Evolutionary conservation across 495 filamentous ascomycete species (phyloP), one percentile per base, ranked within the genome.

Genomic region (Sordaria brevicollis): DNA sequence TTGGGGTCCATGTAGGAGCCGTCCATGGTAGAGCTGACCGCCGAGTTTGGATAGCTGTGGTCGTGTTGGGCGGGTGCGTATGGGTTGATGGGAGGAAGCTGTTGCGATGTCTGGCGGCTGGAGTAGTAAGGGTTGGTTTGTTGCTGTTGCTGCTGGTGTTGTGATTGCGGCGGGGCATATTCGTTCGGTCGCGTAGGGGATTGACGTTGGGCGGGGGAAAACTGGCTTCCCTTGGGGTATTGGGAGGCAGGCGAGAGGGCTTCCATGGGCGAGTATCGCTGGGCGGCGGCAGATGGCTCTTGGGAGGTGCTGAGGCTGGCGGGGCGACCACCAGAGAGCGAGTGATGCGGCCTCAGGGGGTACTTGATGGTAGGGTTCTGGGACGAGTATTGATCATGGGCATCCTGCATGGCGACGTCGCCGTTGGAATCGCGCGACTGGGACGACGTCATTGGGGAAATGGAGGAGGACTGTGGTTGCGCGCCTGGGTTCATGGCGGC

Each of bases 231-330:
- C 65, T 79, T 70, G 65, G 77, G 74, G 75, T 86, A 86, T 10
- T 84, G 83, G 21, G 84, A 87, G 36, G 83, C 84, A 37, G 84
- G 86, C 67, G 83, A 83, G 31, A 94, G 81, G 6, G 89, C 87
- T 75, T 96, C 94, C 93, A 96, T 96, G 66, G 94, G 95, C 13
- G 94, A 97, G 79, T 99, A 97, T 75, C 94, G 87, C 76, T 94
- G 91, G 65, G 93, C 92, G 57, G 93, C 91, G 38, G 91, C 85
- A 31, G 92, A 92, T 69, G 92, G 91, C 71, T 94, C 92, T 69
- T 89, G 88, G 25, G 87, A 80, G 21, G 93, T 83, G 76, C 87
- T 88, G 66, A 89, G 84, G 74, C 73, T 80, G 39, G 81, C 70
- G 13, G 81, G 33, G 70, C 84, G 82, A 43, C 80, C 75, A 71